Evolutionary conservation across 148 eudicot species (phyloP), one percentile per base, ranked within the genome.

Genomic region (Euryodendron excelsum): DNA sequence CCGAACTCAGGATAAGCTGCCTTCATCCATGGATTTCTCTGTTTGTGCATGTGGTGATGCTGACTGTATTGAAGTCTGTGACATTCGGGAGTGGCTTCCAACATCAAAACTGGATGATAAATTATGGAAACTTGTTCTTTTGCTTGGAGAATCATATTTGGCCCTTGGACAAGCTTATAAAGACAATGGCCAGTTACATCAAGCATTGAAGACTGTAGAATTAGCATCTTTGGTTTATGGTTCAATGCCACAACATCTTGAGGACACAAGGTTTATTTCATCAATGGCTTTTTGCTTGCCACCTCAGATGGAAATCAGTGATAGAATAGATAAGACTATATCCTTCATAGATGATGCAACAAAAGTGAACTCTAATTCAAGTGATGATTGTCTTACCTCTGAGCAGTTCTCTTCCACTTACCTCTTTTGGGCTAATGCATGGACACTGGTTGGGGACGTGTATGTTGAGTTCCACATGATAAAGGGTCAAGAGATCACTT

Each of bases 91-190:
- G 77, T 96, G 99, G 99, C 94, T 93, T 79, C 97, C 99, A 6
- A 91, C 91, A 44, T 86, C 90, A 68, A 91, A 90, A 77, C 81
- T 96, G 76, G 98, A 96, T 78, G 88, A 88, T 80, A 93, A 93
- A 84, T 74, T 90, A 84, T 96, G 99, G 99, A 93, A 93, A 83
- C 93, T 96, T 55, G 88, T 96, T 80, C 93, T 96, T 83, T 86
- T 96, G 84, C 92, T 96, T 59, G 99, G 99, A 75, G 99, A 96
- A 82, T 93, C 99, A 66, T 96, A 96, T 87, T 78, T 96, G 85
- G 92, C 93, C 53, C 93, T 96, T 82, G 98, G 89, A 48, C 86
- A 96, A 82, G 97, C 97, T 37, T 96, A 93, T 80, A 88, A 79
- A 79, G 93, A 93, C 36, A 87, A 91, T 77, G 84, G 86, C 31